phyloP scores from a whole-genome alignment of 371 early-diverging fungal species.

The Syncephalastrum monosporum region DNA sequence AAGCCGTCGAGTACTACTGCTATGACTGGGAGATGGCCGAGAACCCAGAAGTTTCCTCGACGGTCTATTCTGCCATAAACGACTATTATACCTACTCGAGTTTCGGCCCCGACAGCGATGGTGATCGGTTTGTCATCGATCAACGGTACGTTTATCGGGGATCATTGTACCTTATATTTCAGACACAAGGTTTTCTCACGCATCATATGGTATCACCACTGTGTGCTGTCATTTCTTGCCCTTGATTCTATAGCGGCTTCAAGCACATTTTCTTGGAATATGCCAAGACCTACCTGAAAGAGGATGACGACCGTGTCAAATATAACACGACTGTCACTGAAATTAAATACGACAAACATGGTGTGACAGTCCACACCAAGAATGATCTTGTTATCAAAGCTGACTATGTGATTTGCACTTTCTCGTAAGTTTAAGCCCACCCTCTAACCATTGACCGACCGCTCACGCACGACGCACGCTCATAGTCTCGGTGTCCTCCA shows the following conservation, averaged over 20 bases:
- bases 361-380: slow-evolving; percentile 33
- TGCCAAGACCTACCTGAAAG: slow-evolving; percentile 26
- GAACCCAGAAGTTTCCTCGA: slow-evolving; percentile 35
- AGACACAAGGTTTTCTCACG: too few relatives aligned
- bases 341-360: slow-evolving; percentile 28
- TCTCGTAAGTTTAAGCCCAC: slow-evolving; percentile 31
- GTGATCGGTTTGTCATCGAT: slow-evolving; percentile 38
- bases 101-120: slow-evolving; percentile 45
- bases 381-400: slow-evolving; percentile 34
- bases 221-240: too few relatives aligned
- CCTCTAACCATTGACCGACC: too few relatives aligned
- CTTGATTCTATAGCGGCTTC: slow-evolving; percentile 31
- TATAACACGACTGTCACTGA: slow-evolving; percentile 33
- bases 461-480: neutral
- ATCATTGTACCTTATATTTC: too few relatives aligned
- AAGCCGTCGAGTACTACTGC: slow-evolving; percentile 42
- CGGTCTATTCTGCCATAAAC: slow-evolving; percentile 24
- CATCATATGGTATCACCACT: too few relatives aligned
- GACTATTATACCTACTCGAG: slow-evolving; percentile 28
- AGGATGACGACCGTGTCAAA: slow-evolving; percentile 28
- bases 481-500: slow-evolving; percentile 43
- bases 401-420: slow-evolving; percentile 49
- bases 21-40: slow-evolving; percentile 49
- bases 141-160: slow-evolving; percentile 25
- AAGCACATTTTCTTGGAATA: slow-evolving; percentile 39